Evolutionary conservation across 306 rosid species (phyloP), one percentile per base, ranked within the genome.

Genomic region (Sicyos baderoa): DNA sequence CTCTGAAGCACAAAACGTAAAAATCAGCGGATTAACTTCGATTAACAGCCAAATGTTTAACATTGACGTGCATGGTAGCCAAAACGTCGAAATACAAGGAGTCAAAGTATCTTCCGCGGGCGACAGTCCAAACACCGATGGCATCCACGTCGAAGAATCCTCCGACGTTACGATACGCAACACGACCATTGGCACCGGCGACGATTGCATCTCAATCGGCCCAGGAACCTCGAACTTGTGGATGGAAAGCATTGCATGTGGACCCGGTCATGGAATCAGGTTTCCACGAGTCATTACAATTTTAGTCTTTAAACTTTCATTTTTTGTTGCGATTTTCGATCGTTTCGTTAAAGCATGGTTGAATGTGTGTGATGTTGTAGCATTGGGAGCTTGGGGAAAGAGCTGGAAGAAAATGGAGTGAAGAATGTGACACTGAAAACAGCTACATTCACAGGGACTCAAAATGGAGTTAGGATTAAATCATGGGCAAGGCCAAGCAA

Each of bases 241-340:
- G 67, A 60, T 60, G 1, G 49, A 60, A 32, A 60, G 11, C 17
- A n/a, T 60, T 16, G 11, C 14, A 16, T 60, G 67, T 60, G 67
- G 67, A 60, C 67, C 67, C 1, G 67, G 67, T 1, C 67, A 60
- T 4, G 49, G 67, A 60, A 35, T 60, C 16, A 60, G 67, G 67
- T 60, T 60, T 29, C 35, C 35, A 2, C 35, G 42, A 35, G 8
- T 8, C 8, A 6, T 35, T 35, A 35, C 8, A 35, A 35, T 35
- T 35, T 35, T 35, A 35, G 42, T 35, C 42, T 35, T 6, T 35
- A 35, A 4, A 35, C 6, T 35, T 35, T 35, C 35, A 29, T 5
- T 1, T 3, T 29, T 29, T 29, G 42, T 35, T 4, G 42, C 7
- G 42, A 35, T 35, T n/a, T n/a, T 35, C 8, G 42, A 35, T 35